phyloP scores from a whole-genome alignment of 2,329 filamentous ascomycete species.

The Fusarium tricinctum region DNA sequence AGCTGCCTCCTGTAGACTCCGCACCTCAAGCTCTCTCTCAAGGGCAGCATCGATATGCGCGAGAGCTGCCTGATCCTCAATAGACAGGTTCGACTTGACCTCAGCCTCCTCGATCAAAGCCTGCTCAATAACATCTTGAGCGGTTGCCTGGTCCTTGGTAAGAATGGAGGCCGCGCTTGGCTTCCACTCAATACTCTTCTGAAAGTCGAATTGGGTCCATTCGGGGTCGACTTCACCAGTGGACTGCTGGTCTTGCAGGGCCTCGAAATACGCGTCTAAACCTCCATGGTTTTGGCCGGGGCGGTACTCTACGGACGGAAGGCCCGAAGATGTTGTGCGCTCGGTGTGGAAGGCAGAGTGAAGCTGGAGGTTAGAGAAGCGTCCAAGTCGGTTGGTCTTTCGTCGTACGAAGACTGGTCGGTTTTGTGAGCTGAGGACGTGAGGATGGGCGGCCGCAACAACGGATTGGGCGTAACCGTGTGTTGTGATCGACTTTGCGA shows the following conservation, averaged over 20 bases:
- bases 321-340: slow-evolving; percentile 62
- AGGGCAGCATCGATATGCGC: slow-evolving; percentile 89
- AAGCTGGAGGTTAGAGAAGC: slow-evolving; percentile 71
- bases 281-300: slow-evolving; percentile 71
- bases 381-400: slow-evolving; percentile 68
- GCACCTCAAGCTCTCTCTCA: slow-evolving; percentile 78
- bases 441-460: slow-evolving; percentile 89
- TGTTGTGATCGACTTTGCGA: slow-evolving; percentile 92
- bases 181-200: slow-evolving; percentile 91
- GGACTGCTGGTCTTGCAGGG: slow-evolving; percentile 83
- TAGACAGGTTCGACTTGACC: slow-evolving; percentile 56
- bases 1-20: slow-evolving; percentile 61
- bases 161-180: slow-evolving; percentile 68
- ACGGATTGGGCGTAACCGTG: slow-evolving; percentile 98
- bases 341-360: slow-evolving; percentile 82
- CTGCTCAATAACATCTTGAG: slow-evolving; percentile 51
- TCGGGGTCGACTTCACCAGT: slow-evolving; percentile 78
- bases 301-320: slow-evolving; percentile 65
- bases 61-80: slow-evolving; percentile 71
- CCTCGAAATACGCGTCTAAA: slow-evolving; percentile 91
- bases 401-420: slow-evolving; percentile 73
- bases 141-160: slow-evolving; percentile 69
- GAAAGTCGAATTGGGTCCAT: slow-evolving; percentile 93
- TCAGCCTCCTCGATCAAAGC: slow-evolving; percentile 56
- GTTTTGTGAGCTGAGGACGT: slow-evolving; percentile 81